phyloP scores from a whole-genome alignment of 2,329 filamentous ascomycete species.

The Calonectria pauciramosa region DNA sequence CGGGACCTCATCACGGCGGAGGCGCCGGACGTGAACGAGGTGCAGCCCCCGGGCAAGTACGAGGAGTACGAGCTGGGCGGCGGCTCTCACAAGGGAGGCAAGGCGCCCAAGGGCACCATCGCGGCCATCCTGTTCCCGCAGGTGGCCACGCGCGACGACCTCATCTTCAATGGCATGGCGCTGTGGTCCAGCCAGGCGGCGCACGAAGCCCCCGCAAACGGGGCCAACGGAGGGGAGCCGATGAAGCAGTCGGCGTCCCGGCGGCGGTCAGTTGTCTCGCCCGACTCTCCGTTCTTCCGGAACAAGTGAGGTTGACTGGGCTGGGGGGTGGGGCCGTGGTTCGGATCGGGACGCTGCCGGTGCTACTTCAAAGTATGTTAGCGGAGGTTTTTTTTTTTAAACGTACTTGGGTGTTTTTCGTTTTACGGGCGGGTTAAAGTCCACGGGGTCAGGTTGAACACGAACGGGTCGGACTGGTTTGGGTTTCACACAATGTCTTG shows the following conservation, averaged over 20 bases:
- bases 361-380: neutral
- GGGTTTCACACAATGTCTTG: slow-evolving; percentile 11
- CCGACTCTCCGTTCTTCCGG: slow-evolving; percentile 6
- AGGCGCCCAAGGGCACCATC: slow-evolving; percentile 19
- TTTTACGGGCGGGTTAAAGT: neutral
- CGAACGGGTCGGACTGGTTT: neutral
- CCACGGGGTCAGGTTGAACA: neutral
- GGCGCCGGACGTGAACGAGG: slow-evolving; percentile 37
- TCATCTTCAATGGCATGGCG: slow-evolving; percentile 42
- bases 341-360: slow-evolving; percentile 5
- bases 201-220: slow-evolving; percentile 30
- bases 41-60: slow-evolving; percentile 32
- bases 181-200: slow-evolving; percentile 43
- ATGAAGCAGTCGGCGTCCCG: slow-evolving; percentile 30
- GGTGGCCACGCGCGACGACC: slow-evolving; percentile 38
- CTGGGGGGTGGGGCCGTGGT: slow-evolving; percentile 16
- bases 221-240: slow-evolving; percentile 27
- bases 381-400: neutral
- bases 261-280: slow-evolving; percentile 18
- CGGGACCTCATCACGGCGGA: slow-evolving; percentile 44
- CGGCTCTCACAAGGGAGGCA: neutral
- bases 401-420: neutral
- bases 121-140: slow-evolving; percentile 45
- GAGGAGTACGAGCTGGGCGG: slow-evolving; percentile 36
- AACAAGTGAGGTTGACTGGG: neutral